Conservation (phyloP, 2,329 filamentous ascomycete genomes). For the Grosmannia penicillata region DNA sequence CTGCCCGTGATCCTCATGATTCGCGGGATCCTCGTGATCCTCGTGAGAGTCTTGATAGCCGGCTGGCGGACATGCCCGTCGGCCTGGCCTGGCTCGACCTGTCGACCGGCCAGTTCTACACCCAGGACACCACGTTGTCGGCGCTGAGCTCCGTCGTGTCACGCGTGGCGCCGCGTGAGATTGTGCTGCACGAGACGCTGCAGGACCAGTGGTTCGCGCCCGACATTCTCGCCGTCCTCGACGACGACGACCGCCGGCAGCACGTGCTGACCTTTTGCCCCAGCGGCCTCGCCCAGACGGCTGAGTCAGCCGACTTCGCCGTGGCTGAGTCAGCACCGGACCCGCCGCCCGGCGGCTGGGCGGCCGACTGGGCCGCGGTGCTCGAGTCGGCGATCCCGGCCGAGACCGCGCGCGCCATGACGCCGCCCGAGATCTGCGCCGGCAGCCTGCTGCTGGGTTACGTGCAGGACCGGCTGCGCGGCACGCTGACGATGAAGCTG, state of each 20-base stretch:
- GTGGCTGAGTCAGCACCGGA: no score
- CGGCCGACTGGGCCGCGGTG: slow-evolving; percentile 59
- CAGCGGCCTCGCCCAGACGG: no score
- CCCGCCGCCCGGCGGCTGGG: no score
- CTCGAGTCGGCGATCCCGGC: slow-evolving; percentile 56
- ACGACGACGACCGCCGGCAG: slow-evolving; percentile 39
- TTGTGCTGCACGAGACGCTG: slow-evolving; percentile 57
- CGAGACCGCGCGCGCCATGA: slow-evolving; percentile 41
- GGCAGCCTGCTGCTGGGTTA: slow-evolving; percentile 76
- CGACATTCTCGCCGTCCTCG: slow-evolving; percentile 47
- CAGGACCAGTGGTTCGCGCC: slow-evolving; percentile 22
- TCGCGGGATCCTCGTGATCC: background rate
- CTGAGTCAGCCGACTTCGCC: background rate
- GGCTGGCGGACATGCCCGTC: slow-evolving; percentile 23
- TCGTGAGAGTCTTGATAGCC: no score
- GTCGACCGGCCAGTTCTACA: slow-evolving; percentile 89
- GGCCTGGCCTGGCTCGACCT: slow-evolving; percentile 90
- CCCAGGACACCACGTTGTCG: slow-evolving; percentile 56
- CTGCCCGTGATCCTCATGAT: background rate
- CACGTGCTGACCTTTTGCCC: slow-evolving; percentile 56
- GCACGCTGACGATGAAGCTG: slow-evolving; percentile 63
- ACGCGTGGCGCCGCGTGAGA: slow-evolving; percentile 69
- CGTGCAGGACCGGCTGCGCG: slow-evolving; percentile 63
- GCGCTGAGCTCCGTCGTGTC: slow-evolving; percentile 69
- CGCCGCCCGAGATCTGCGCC: slow-evolving; percentile 54